Evolutionary conservation across 2,329 filamentous ascomycete species (phyloP), one percentile per base, ranked within the genome.

Genomic region (Penicillium sumatraense): DNA sequence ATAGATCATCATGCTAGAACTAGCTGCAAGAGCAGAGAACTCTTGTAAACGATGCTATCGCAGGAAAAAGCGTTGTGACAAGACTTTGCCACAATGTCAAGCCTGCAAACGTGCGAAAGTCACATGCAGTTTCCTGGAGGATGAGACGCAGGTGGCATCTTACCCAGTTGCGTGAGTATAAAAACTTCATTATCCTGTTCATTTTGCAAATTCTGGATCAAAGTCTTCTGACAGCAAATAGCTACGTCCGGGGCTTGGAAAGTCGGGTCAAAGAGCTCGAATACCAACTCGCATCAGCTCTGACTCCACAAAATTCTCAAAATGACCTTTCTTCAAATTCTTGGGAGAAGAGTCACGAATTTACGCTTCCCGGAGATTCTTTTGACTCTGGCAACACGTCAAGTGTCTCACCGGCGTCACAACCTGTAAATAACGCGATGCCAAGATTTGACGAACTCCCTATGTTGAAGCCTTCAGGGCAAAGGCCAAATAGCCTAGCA

Each of bases 21-120:
- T 53, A 20, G 44, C 57, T 26, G 63, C 61, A n/a, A 53, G 63
- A 21, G 64, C 65, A 13, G 54, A 62, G 31, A 64, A 51, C 36
- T 77, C 74, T 7, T 78, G 75, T 72, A 41, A 75, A 65, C 23
- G 77, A 11, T 79, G 77, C 51, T 73, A 78, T 57, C 70, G 69
- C 41, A 62, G 76, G 20, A 79, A 79, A 61, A 79, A 79, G 67
- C 69, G 72, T 44, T 79, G 77, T 54, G 76, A 79, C 60, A 67
- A 73, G 10, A 56, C 51, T 1, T 55, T 79, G 18, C 76, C 77
- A 1, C 61, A 68, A 29, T 79, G 77, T 54, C 65, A 70, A 7
- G 76, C 75, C 38, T 79, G 77, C 58, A 61, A 61, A 13, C 59
- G 62, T 21, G 75, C 75, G 4, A 65, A 67, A 16, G 68, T 77